These are phyloP conservation scores for Lepidium campestre DNA, from an alignment of 441 rosid species.

Conservation along the genomic window DNA sequence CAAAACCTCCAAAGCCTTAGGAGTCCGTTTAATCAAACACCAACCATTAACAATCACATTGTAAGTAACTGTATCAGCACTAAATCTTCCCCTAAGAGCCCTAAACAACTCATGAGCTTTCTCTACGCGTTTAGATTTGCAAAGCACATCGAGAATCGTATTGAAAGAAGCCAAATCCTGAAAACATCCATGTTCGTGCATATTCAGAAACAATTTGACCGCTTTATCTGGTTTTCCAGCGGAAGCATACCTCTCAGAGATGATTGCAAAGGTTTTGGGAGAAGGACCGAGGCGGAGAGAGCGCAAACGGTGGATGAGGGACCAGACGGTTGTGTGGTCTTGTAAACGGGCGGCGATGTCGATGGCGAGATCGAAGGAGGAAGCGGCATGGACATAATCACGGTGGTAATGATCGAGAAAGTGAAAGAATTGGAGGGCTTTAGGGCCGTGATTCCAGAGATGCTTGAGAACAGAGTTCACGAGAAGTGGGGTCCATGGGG, in stretches of 20 bases:
- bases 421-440: slow-evolving; percentile 74
- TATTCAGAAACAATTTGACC: slow-evolving; percentile 59
- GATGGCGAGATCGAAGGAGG: slow-evolving; percentile 85
- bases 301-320: slow-evolving; percentile 65
- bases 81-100: slow-evolving; percentile 53
- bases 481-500: slow-evolving; percentile 59
- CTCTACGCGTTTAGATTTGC: slow-evolving; percentile 69
- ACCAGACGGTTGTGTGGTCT: slow-evolving; percentile 43
- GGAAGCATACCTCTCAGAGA: slow-evolving; percentile 70
- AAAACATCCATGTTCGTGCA: slow-evolving; percentile 73
- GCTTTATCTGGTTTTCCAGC: slow-evolving; percentile 75
- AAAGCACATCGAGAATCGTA: slow-evolving; percentile 71
- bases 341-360: slow-evolving; percentile 85
- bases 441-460: slow-evolving; percentile 86
- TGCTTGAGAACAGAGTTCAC: slow-evolving; percentile 64
- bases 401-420: slow-evolving; percentile 50
- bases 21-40: slow-evolving; percentile 81
- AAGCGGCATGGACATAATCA: slow-evolving; percentile 42
- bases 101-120: slow-evolving; percentile 67
- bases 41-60: slow-evolving; percentile 79
- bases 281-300: slow-evolving; percentile 63
- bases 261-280: slow-evolving; percentile 59
- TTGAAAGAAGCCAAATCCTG: slow-evolving; percentile 75
- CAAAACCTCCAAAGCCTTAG: slow-evolving; percentile 64
- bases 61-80: slow-evolving; percentile 67